Evolutionary conservation across 176 grass and related monocot species (phyloP).

Genomic region (maize (Zea mays)): Zm-B73-REFERENCE-NAM-5.0 NC_050100.1:124411001-124411500

Average conservation of each 20-base stretch:
- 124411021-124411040: neutral
- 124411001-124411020: constrained; percentile 1
- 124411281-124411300: neutral
- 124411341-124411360: neutral
- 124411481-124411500: neutral
- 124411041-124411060: neutral
- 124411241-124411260: neutral
- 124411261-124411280: neutral
- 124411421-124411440: neutral
- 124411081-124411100: neutral
- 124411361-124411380: constrained; percentile 18
- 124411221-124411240: neutral
- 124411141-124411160: neutral
- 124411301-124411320: neutral
- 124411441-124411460: constrained; percentile 5
- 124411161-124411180: neutral
- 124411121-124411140: neutral
- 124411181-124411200: neutral
- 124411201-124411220: neutral
- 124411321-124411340: neutral
- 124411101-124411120: neutral
- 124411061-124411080: neutral
- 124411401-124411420: neutral
- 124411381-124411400: neutral
- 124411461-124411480: neutral